Percentiles rank a stretch among this genome's conserved stretches.
These are phyloP conservation scores for Sugiyamaella neomexicana DNA, from an alignment of 1,139 yeast species.

Conservation along the genomic window DNA sequence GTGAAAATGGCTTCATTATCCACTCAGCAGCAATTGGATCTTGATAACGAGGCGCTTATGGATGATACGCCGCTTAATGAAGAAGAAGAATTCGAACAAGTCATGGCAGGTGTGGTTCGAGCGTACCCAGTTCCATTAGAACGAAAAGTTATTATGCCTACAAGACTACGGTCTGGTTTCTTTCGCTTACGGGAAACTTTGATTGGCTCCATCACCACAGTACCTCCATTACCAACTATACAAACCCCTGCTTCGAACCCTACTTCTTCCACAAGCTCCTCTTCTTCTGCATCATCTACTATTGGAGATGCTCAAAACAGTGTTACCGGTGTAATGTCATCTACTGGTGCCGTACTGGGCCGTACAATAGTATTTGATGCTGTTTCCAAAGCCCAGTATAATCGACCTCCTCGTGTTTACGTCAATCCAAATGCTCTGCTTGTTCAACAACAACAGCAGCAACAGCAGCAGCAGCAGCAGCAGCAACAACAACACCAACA, in stretches of 20 bases:
- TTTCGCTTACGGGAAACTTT: constrained; percentile 62
- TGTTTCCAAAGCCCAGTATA: constrained; percentile 32
- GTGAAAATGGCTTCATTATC: constrained; percentile 65
- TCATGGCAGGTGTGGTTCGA: constrained; percentile 78
- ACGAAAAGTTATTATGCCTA: constrained; percentile 68
- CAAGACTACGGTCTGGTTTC: constrained; percentile 65
- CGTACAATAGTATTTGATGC: constrained; percentile 40
- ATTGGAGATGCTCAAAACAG: constrained; percentile 17
- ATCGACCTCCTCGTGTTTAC: constrained; percentile 39
- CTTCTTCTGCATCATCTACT: neutral
- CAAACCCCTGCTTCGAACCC: constrained; percentile 6
- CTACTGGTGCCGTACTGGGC: constrained; percentile 40
- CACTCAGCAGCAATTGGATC: constrained; percentile 36
- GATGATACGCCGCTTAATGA: constrained; percentile 46
- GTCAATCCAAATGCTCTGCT: constrained; percentile 22
- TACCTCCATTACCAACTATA: constrained; percentile 29
- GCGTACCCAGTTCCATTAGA: constrained; percentile 82
- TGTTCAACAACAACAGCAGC: constrained; percentile 31
- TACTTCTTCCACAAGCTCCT: neutral
- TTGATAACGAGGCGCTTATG: constrained; percentile 32
- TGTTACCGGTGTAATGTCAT: constrained; percentile 35
- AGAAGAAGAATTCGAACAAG: constrained; percentile 90
- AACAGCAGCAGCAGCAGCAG: constrained; percentile 28
- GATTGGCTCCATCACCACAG: constrained; percentile 37
- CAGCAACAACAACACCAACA: constrained; percentile 25